Percentiles rank a stretch among this genome's conserved stretches.
Evolutionary conservation across 495 filamentous ascomycete genomes (phyloP).

Genomic region (Penicillium lividum): DNA sequence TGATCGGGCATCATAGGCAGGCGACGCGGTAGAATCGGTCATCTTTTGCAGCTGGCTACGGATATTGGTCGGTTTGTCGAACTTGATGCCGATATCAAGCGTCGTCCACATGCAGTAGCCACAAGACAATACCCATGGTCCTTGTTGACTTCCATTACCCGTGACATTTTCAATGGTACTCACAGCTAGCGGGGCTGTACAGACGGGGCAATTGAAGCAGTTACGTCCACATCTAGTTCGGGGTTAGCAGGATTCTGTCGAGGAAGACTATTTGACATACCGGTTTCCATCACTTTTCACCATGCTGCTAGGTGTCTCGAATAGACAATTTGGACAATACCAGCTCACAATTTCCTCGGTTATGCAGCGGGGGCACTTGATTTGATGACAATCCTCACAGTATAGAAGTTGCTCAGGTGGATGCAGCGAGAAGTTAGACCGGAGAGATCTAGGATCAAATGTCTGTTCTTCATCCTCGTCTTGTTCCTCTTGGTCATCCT

Average conservation of each 20-base stretch:
- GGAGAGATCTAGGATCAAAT: conserved; percentile 81
- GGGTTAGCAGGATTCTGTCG: conserved; percentile 15
- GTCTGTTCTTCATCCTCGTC: conserved; percentile 73
- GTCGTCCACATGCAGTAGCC: conserved; percentile 91
- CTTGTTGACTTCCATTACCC: conserved; percentile 45
- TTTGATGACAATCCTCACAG: conserved; percentile 95
- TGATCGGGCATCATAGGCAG: conserved; percentile 27
- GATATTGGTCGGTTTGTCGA: conserved; percentile 84
- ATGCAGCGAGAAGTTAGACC: conserved; percentile 87
- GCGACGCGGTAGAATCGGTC: conserved; percentile 30
- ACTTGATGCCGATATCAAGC: conserved; percentile 83
- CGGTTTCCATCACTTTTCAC: conserved; percentile 90
- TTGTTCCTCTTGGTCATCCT: conserved; percentile 13
- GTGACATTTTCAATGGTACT: conserved; percentile 58
- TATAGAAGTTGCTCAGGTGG: conserved; percentile 93
- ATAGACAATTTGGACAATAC: conserved; percentile 94
- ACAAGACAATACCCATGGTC: conserved; percentile 80
- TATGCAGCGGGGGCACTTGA: conserved; percentile 89
- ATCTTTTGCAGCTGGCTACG: conserved; percentile 69
- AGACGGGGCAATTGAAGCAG: conserved; percentile 92
- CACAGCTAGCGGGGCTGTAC: conserved; percentile 76
- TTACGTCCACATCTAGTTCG: conserved; percentile 78
- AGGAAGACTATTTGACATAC: conserved; percentile 49
- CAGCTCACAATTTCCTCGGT: conserved; percentile 90
- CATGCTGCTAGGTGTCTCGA: conserved; percentile 88